These are phyloP conservation scores for Heliamphora exappendiculata DNA, from an alignment of 148 eudicot genomes.

Conservation along the genomic window DNA sequence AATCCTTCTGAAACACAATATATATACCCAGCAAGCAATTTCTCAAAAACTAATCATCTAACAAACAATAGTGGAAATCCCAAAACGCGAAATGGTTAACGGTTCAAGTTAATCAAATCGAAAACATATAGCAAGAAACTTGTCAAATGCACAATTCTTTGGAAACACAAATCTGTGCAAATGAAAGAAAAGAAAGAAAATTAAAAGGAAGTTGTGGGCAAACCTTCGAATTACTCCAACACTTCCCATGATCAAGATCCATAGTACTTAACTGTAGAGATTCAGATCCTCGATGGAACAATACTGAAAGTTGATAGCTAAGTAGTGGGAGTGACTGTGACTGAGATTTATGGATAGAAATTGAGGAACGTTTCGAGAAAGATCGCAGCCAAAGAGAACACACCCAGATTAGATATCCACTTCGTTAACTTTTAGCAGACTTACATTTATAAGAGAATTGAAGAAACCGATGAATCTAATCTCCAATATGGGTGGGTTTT, in stretches of 20 bases:
- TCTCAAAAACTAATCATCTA: not conserved
- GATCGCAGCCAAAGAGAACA: too few species aligned
- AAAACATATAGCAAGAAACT: not conserved
- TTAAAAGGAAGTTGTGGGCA: constrained; percentile 9
- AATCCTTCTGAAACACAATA: constrained; percentile 48
- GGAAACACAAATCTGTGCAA: not conserved
- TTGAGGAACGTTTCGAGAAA: too few species aligned
- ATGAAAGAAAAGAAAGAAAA: not conserved
- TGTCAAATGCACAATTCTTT: not conserved
- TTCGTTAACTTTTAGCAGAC: too few species aligned
- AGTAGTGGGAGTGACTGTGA: too few species aligned
- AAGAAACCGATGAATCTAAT: too few species aligned
- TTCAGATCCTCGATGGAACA: too few species aligned
- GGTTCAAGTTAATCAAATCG: not conserved
- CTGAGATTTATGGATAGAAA: too few species aligned
- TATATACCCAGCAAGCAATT: not conserved
- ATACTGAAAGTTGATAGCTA: too few species aligned
- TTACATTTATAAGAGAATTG: too few species aligned
- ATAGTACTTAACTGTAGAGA: constrained; percentile 23
- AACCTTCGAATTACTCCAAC: constrained; percentile 55
- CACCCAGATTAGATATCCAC: too few species aligned
- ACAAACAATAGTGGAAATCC: not conserved
- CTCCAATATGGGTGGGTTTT: too few species aligned
- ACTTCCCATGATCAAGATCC: constrained; percentile 43
- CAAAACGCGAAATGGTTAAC: not conserved